Percentiles rank a stretch among this genome's conserved stretches.
These are phyloP conservation scores for Penicillium sp. DNA, from an alignment of 2,329 filamentous ascomycete genomes.

Conservation along the genomic window DNA sequence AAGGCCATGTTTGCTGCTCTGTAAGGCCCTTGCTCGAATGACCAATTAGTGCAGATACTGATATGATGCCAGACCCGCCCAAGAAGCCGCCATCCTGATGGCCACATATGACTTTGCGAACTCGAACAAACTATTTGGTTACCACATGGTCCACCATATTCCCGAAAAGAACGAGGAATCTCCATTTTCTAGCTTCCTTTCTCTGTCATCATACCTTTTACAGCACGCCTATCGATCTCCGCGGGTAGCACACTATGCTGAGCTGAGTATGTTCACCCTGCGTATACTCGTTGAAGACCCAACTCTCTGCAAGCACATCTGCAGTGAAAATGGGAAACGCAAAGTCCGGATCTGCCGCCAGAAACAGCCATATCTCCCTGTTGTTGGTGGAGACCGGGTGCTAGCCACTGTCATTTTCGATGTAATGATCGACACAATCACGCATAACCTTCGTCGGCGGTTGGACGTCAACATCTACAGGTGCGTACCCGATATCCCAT, in stretches of 20 bases:
- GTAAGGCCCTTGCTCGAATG: conserved; percentile 46
- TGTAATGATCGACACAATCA: conserved; percentile 84
- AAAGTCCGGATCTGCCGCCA: conserved; percentile 84
- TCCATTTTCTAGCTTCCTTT: conserved; percentile 79
- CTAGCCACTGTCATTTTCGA: conserved; percentile 78
- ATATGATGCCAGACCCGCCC: conserved; percentile 63
- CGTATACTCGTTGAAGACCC: conserved; percentile 86
- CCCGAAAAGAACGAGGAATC: conserved; percentile 64
- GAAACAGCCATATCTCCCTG: conserved; percentile 78
- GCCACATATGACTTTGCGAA: conserved; percentile 91
- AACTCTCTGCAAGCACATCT: conserved; percentile 77
- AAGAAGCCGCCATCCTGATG: conserved; percentile 76
- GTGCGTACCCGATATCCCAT: conserved; percentile 29
- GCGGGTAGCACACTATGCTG: conserved; percentile 77
- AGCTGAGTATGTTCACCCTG: conserved; percentile 80
- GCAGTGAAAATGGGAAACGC: conserved; percentile 72
- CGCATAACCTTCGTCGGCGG: conserved; percentile 84
- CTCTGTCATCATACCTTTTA: conserved; percentile 85
- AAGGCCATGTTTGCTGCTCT: conserved; percentile 78
- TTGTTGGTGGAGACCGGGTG: conserved; percentile 70
- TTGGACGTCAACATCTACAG: conserved; percentile 85
- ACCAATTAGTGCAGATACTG: conserved; percentile 16
- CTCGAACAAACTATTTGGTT: conserved; percentile 93
- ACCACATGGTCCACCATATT: conserved; percentile 69
- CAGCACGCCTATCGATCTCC: conserved; percentile 87